phyloP scores from a whole-genome alignment of 2,329 filamentous ascomycete genomes.

The Aspergillus flavus region DNA sequence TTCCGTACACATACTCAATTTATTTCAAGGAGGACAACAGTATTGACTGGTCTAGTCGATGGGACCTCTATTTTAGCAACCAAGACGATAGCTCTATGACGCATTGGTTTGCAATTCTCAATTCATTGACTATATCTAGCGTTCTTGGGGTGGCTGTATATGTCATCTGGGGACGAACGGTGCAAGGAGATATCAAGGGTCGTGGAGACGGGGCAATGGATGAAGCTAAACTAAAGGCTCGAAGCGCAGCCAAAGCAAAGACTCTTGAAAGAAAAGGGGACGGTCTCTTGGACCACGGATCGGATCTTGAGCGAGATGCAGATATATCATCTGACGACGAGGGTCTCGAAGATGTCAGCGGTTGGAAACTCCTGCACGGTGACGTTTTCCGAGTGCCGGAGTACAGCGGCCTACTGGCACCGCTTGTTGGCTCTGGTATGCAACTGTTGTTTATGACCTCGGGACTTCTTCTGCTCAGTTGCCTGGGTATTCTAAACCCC shows the following conservation, averaged over 20 bases:
- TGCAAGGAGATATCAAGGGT: constrained; percentile 75
- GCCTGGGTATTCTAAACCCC: constrained; percentile 77
- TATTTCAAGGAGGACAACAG: constrained; percentile 83
- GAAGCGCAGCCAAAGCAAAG: constrained; percentile 38
- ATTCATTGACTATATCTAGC: constrained; percentile 81
- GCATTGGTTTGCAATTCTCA: constrained; percentile 87
- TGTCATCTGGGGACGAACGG: constrained; percentile 77
- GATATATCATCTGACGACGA: constrained; percentile 71
- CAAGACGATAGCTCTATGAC: constrained; percentile 79
- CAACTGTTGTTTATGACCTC: constrained; percentile 81
- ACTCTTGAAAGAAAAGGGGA: constrained; percentile 58
- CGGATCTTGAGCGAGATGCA: constrained; percentile 54
- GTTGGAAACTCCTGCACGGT: constrained; percentile 87
- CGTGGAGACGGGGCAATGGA: constrained; percentile 68
- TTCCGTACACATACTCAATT: constrained; percentile 87
- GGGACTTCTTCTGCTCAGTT: constrained; percentile 72
- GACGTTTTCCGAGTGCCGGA: constrained; percentile 80
- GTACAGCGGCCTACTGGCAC: constrained; percentile 73
- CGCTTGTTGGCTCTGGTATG: constrained; percentile 81
- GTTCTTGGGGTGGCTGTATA: constrained; percentile 77
- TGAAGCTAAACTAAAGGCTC: constrained; percentile 63
- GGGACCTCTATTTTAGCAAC: constrained; percentile 89
- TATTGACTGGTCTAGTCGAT: constrained; percentile 80
- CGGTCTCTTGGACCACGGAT: constrained; percentile 61
- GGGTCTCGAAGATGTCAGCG: constrained; percentile 74